phyloP scores from a whole-genome alignment of 169 alveolate genomes.

The Miamiensis avidus region DNA sequence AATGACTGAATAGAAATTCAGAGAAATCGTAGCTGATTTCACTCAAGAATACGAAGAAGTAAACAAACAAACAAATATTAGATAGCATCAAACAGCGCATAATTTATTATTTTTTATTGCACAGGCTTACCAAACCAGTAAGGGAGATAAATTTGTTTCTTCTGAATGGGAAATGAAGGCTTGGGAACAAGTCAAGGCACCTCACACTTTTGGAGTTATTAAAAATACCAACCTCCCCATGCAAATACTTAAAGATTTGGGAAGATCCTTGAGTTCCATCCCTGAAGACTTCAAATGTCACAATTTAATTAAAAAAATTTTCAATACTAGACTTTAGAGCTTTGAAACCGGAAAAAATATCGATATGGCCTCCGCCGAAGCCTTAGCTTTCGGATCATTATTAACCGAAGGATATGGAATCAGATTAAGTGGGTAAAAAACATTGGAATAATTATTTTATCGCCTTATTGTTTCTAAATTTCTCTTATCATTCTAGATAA shows the following conservation, averaged over 20 bases:
- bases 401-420: conserved; percentile 92
- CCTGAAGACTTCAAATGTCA: conserved; percentile 90
- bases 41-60: conserved; percentile 70
- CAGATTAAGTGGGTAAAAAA: conserved; percentile 94
- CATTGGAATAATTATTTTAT: too few relatives aligned
- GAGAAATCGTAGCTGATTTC: conserved; percentile 66
- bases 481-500: too few relatives aligned
- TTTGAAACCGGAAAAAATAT: conserved; percentile 82
- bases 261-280: conserved; percentile 77
- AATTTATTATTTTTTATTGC: background rate
- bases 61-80: conserved; percentile 63
- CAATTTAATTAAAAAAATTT: conserved; percentile 86
- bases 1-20: conserved; percentile 76
- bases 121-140: conserved; percentile 9
- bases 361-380: conserved; percentile 95
- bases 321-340: conserved; percentile 81
- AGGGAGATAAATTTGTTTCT: conserved; percentile 8
- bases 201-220: conserved; percentile 21
- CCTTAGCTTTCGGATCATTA: conserved; percentile 93
- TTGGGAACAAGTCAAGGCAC: conserved; percentile 16
- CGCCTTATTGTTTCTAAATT: conserved; percentile 94
- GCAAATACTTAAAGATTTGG: conserved; percentile 77
- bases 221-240: conserved; percentile 57
- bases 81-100: background rate
- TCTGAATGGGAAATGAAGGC: conserved; percentile 14